Base-by-base conservation (phyloP, 306 rosid genomes). In the Dalbergia oliveri region DNA sequence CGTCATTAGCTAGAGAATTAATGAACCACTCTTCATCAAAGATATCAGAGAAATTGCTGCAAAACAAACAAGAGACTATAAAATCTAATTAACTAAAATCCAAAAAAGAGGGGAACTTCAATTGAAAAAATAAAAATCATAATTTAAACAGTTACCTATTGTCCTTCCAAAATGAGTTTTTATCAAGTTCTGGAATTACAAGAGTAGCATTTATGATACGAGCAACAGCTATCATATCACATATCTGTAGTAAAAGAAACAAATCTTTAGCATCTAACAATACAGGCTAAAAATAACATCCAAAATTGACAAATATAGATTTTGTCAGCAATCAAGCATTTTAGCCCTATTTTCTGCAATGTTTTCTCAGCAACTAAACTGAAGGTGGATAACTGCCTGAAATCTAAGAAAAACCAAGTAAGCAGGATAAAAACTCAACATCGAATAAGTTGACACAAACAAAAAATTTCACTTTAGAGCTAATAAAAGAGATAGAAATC, bases 171-270 rank as follows among this genome's bases (percentile, higher is more conserved):
- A 90, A 95, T 75, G 99, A 95, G 23, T 76, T 84, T 58, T 91
- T 95, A 85, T 95, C 99, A 78, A 95, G 98, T 50, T 91, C 93
- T 23, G 99, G 99, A 82, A 93, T 87, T n/a, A 93, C 94, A 65
- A 95, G 99, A 77, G 99, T 91, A 11, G 98, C 99, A 62, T 95
- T 90, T 87, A 95, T 89, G 69, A 95, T 87, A 51, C 90, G 95
- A 69, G 99, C 94, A 83, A 95, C 89, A 63, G 97, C 99, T 51
- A 95, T 98, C 99, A 95, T 95, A 83, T 95, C 97, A 76, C 99
- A 95, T 85, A 95, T 95, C 99, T 95, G 91, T 83, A 85, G 67
- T 43, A 41, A 69, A 79, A 70, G 76, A 26, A 85, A 61, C 64
- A 79, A 70, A 31, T 41, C 37, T 67, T 88, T 59, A 86, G 78